Evolutionary conservation across 257 asterid genomes (phyloP), one percentile per base, ranked within the genome.

Genomic region (Solanum bulbocastanum): DNA sequence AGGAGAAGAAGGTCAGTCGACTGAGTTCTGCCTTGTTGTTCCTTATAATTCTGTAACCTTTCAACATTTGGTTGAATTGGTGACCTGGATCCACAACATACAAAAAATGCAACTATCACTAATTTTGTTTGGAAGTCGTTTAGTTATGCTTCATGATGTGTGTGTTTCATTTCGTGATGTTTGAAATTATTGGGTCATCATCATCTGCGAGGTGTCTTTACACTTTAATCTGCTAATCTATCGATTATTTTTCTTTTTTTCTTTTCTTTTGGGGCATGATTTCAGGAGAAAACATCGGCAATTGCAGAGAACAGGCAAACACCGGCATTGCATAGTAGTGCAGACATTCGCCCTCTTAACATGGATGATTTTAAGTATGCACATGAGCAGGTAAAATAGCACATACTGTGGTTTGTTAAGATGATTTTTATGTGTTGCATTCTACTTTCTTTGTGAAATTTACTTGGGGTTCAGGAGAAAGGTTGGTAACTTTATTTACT

Each of bases 351-450:
- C 6, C 89, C 94, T 56, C 90, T 94, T 90, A 92, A 81, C 86
- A 87, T 90, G 93, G 95, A 93, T 76, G 98, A 94, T 90, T 93
- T 94, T 44, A 93, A 89, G 86, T 90, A 84, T 86, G 98, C 98
- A 73, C 96, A 93, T 23, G 94, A 94, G 84, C 96, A 93, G 95
- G 96, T 91, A 87, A 6, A 42, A 20, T 35, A 22, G 32, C 10
- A 71, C 69, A 52, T 82, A 30, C 42, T 18, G 20, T 30, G 30
- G 30, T 46, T 42, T 42, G 37, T 79, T 82, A 82, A 82, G 6
- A 66, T 49, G 32, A 49, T 49, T 82, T 25, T 30, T 16, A 49
- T 81, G 42, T 49, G 42, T 1, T 49, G 58, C 69, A 73, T 69
- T 71, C 88, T 32, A 73, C 13, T 39, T 40, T 35, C 84, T 66